These are phyloP conservation scores for Neonothopanus nambi DNA, from an alignment of 1,284 basidiomycete species.

Conservation along the genomic window DNA sequence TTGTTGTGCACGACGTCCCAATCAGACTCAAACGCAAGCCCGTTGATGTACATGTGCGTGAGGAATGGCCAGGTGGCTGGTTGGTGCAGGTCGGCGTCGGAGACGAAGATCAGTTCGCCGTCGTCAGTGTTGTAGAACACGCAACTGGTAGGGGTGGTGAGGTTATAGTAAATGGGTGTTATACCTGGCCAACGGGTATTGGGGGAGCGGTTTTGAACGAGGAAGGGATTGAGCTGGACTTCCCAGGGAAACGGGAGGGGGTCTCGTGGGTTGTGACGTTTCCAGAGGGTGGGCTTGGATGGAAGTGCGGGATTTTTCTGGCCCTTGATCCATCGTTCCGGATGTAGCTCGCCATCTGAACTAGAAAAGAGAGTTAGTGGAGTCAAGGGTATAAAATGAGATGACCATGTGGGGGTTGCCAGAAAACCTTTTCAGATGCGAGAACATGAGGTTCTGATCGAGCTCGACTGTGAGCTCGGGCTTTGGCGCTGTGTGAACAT, in stretches of 20 bases:
- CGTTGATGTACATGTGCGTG: constrained; percentile 50
- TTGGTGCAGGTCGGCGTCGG: constrained; percentile 44
- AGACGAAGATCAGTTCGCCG: constrained; percentile 24
- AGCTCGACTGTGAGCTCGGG: constrained; percentile 21
- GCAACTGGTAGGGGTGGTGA: constrained; percentile 30
- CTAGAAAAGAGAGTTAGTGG: constrained; percentile 22
- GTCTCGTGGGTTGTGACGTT: constrained; percentile 33
- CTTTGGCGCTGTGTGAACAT: constrained; percentile 15
- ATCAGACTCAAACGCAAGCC: constrained; percentile 29
- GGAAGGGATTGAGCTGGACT: constrained; percentile 54
- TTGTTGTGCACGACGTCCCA: constrained; percentile 33
- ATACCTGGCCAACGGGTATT: constrained; percentile 29
- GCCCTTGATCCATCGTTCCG: constrained; percentile 50
- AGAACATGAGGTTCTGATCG: constrained; percentile 37
- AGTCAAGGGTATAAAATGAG: neutral
- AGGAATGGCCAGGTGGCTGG: constrained; percentile 61
- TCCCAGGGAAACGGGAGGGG: constrained; percentile 45
- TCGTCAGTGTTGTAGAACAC: constrained; percentile 30
- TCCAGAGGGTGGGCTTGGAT: constrained; percentile 47
- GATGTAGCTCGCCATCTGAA: constrained; percentile 33
- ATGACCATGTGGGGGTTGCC: neutral
- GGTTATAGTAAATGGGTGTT: constrained; percentile 49
- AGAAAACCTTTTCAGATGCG: constrained; percentile 25
- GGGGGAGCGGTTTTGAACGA: constrained; percentile 39
- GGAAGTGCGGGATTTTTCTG: constrained; percentile 49